Base-by-base conservation (phyloP, 1,284 basidiomycete genomes). In the Pseudozyma hubeiensis region DNA sequence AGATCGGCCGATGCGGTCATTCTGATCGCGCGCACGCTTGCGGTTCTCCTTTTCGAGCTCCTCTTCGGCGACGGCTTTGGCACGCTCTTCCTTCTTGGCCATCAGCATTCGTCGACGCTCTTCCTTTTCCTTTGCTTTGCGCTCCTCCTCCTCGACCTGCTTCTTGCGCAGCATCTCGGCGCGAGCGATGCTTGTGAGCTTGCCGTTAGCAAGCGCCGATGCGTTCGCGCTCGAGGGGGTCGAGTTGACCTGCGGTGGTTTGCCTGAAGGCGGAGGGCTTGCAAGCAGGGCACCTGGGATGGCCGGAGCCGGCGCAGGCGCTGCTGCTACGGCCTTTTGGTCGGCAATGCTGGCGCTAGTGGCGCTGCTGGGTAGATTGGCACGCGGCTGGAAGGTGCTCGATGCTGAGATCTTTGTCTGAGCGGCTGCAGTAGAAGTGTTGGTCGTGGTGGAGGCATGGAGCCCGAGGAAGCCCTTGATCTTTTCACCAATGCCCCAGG, bases 391-490 rank as follows among this genome's bases (percentile, higher is more conserved):
- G 65, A 68, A 65, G 13, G 61, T 55, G 56, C 52, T 60, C 13
- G 61, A 62, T 8, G 64, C 64, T 30, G 69, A 76, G 24, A 63
- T 53, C 54, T 72, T 64, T 48, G 64, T 64, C 46, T 67, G 67
- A 9, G 65, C 44, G 9, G 24, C 53, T 19, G 67, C 45, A 2
- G 67, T 64, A 14, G 72, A 40, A 6, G 60, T 13, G 30, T 54
- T 51, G 43, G 46, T 65, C 7, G 66, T 66, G 17, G 72, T 69
- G 0, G 66, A 66, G 40, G 58, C 59, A 30, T 74, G 75, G 49
- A 80, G 53, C 7, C 78, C 78, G 17, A 80, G 62, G 53, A 80
- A 67, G 24, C 76, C 74, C 40, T 77, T 74, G 71, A 80, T 66
- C 60, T 73, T 75, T 17, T 75, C 72, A 11, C 78, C 73, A n/a